Percentiles rank a stretch among this genome's conserved stretches.
phyloP scores from a whole-genome alignment of 2,329 filamentous ascomycete genomes.

The Alternaria gansuensis region DNA sequence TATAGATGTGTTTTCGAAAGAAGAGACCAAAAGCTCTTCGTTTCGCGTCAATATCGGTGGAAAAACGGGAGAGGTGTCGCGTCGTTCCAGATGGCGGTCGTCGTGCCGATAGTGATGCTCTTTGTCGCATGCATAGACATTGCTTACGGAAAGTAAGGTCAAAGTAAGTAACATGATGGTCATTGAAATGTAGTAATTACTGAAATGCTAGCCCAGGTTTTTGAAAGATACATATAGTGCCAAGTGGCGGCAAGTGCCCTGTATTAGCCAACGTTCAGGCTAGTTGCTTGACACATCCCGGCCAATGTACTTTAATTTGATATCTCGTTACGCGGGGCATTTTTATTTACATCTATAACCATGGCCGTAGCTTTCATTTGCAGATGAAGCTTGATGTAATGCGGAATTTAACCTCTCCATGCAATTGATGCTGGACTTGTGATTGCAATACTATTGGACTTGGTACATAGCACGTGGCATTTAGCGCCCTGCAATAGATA shows the following conservation, averaged over 20 bases:
- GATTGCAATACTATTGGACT: background rate
- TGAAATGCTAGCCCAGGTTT: background rate
- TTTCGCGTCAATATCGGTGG: conserved; percentile 45
- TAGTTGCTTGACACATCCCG: background rate
- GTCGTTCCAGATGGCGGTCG: conserved; percentile 35
- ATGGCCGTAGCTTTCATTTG: background rate
- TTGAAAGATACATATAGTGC: background rate
- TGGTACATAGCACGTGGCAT: background rate
- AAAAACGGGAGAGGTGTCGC: conserved; percentile 34
- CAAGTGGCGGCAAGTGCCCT: conserved; percentile 1
- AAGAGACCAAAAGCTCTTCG: conserved; percentile 51
- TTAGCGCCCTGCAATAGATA: background rate
- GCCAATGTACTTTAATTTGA: background rate
- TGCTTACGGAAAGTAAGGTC: background rate
- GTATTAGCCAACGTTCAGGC: conserved; percentile 2
- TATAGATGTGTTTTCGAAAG: conserved; percentile 53
- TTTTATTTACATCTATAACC: background rate
- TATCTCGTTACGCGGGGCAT: background rate
- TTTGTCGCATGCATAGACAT: conserved; percentile 8
- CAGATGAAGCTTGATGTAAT: background rate
- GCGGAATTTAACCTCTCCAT: background rate
- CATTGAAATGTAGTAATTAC: too few relatives aligned
- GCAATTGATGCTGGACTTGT: background rate
- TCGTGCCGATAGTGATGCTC: conserved; percentile 17
- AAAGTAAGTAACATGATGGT: conserved; percentile 2